These are phyloP conservation scores for Panellus pusillus DNA, from an alignment of 768 basidiomycete genomes.

Conservation along the genomic window DNA sequence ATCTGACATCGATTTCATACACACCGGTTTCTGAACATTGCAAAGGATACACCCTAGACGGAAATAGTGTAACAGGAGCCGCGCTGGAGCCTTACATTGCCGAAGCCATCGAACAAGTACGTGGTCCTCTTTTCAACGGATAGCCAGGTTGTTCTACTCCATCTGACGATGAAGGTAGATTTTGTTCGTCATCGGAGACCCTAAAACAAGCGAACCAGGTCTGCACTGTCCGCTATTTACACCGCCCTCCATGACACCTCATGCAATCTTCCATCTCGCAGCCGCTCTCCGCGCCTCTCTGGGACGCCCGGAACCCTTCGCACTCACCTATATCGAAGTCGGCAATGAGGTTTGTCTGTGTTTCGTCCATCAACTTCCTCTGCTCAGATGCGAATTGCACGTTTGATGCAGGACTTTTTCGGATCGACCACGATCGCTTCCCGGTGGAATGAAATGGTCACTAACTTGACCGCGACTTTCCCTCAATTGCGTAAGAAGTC, in stretches of 20 bases:
- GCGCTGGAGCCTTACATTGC: slow-evolving; percentile 54
- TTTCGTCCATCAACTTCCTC: neutral
- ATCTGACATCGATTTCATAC: neutral
- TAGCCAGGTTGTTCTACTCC: neutral
- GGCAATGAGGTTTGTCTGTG: slow-evolving; percentile 49
- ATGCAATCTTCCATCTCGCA: slow-evolving; percentile 12
- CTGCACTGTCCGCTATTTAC: neutral
- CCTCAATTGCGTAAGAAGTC: slow-evolving; percentile 49
- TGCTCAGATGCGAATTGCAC: neutral
- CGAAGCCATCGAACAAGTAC: slow-evolving; percentile 55
- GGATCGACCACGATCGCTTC: slow-evolving; percentile 38
- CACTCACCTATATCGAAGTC: slow-evolving; percentile 48
- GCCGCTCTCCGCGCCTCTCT: slow-evolving; percentile 53
- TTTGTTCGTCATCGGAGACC: slow-evolving; percentile 60
- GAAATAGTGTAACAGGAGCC: slow-evolving; percentile 43
- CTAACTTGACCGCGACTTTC: slow-evolving; percentile 47
- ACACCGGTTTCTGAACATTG: neutral
- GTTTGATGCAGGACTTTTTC: slow-evolving; percentile 38
- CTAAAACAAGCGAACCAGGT: slow-evolving; percentile 43
- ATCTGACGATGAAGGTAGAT: slow-evolving; percentile 36
- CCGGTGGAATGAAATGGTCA: slow-evolving; percentile 53
- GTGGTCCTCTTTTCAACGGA: no score
- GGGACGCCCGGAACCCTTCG: slow-evolving; percentile 55
- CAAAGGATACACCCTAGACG: slow-evolving; percentile 52
- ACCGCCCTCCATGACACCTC: no score